Percentiles rank a stretch among this genome's conserved stretches.
Conservation (phyloP, 768 basidiomycete genomes). For the Phaeotremella skinneri region DNA sequence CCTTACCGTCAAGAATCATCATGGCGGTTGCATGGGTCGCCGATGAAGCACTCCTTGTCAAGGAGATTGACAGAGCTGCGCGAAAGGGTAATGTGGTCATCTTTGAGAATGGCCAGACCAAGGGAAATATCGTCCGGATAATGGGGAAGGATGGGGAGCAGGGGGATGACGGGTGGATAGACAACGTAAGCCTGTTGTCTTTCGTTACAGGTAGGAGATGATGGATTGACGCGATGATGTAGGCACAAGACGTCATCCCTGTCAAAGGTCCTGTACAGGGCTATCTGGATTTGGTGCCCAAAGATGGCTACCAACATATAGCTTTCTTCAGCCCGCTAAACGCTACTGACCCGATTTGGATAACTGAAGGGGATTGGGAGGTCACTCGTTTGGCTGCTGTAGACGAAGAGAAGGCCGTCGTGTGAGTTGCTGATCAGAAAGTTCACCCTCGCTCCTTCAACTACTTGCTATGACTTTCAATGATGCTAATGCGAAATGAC, state of each 20-base stretch:
- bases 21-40: slow-evolving; percentile 86
- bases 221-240: slow-evolving; percentile 46
- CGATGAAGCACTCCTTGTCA: slow-evolving; percentile 68
- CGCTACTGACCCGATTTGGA: slow-evolving; percentile 68
- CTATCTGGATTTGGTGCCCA: slow-evolving; percentile 88
- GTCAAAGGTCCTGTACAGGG: slow-evolving; percentile 56
- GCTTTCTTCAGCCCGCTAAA: slow-evolving; percentile 81
- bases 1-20: slow-evolving; percentile 66
- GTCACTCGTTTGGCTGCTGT: slow-evolving; percentile 75
- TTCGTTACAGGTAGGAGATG: not conserved
- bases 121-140: slow-evolving; percentile 65
- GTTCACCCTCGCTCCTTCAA: not conserved
- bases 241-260: slow-evolving; percentile 46
- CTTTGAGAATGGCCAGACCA: slow-evolving; percentile 60
- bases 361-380: slow-evolving; percentile 89
- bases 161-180: slow-evolving; percentile 92
- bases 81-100: slow-evolving; percentile 74
- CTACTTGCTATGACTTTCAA: slow-evolving; percentile 1
- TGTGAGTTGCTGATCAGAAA: slow-evolving; percentile 58
- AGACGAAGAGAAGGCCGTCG: slow-evolving; percentile 64
- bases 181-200: slow-evolving; percentile 66
- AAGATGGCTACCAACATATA: slow-evolving; percentile 85
- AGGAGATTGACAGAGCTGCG: slow-evolving; percentile 82
- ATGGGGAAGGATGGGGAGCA: slow-evolving; percentile 81
- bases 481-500: slow-evolving; percentile 5